Evolutionary conservation across 306 rosid species (phyloP), one percentile per base, ranked within the genome.

Genomic region (Pachyrhizus erosus): DNA sequence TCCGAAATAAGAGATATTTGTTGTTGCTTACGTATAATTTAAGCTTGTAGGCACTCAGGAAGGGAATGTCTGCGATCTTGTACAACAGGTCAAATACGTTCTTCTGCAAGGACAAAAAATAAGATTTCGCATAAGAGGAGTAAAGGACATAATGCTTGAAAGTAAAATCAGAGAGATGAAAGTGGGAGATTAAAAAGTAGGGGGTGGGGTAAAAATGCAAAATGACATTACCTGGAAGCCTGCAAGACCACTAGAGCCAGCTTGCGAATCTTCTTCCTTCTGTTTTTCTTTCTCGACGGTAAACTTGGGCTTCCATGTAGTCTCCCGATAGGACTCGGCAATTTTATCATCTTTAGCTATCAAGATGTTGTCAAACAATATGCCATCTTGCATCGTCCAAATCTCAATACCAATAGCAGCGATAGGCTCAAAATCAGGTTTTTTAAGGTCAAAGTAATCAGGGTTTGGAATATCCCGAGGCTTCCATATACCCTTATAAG

Each of bases 371-470:
- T 95, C 99, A 61, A 95, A 95, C 91, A 93, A 77, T 57, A 95
- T 86, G 27, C 99, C 99, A 49, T 91, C 98, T 74, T 95, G 98
- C 99, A 95, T 95, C 48, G 99, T 95, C 99, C 99, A 95, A 77
- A 95, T 95, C 88, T 95, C 99, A 81, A 95, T 95, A 52, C 99
- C 99, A 58, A 95, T 77, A 11, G 98, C 99, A 75, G 93, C 93
- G 5, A 95, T 82, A 26, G 98, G 91, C 80, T 95, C 99, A 74
- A 93, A 91, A 78, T 93, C 82, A 34, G 99, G 98, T 54, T 87
- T 89, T 49, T 88, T 90, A 18, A 91, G 87, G 43, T 93, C 93
- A 64, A 95, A 95, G 89, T 88, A 91, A 39, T 85, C 93, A 5
- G 99, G 98, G 85, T 95, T 95, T 34, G 96, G 94, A 82, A 95